phyloP scores from a whole-genome alignment of 2,329 filamentous ascomycete species.

The Alternaria metachromatica region DNA sequence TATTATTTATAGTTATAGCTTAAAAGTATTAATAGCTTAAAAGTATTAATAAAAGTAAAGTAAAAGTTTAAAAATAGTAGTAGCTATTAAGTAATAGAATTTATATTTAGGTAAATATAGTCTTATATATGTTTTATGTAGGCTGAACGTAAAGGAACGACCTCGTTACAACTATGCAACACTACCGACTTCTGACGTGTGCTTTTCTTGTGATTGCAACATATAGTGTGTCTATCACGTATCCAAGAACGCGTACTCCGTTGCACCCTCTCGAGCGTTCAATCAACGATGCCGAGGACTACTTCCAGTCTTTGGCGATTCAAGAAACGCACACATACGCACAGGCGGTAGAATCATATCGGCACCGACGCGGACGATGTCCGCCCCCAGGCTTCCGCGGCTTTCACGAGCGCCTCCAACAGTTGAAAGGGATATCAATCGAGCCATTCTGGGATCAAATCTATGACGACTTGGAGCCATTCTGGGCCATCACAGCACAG shows the following conservation, averaged over 20 bases:
- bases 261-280: neutral
- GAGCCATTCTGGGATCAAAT: neutral
- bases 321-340: neutral
- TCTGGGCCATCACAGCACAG: neutral
- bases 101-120: too few relatives aligned
- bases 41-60: too few relatives aligned
- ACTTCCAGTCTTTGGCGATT: neutral
- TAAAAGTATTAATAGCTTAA: too few relatives aligned
- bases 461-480: neutral
- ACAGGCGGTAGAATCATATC: neutral
- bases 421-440: neutral
- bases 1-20: too few relatives aligned
- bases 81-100: too few relatives aligned
- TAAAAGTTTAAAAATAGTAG: too few relatives aligned
- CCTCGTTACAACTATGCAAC: neutral
- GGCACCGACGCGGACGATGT: neutral
- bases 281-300: neutral
- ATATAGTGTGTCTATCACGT: neutral
- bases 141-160: too few relatives aligned
- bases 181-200: neutral
- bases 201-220: neutral
- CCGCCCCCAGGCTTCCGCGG: neutral
- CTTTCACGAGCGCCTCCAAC: neutral
- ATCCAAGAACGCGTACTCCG: neutral
- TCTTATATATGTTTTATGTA: too few relatives aligned